phyloP scores from a whole-genome alignment of 805 yeast genomes.

The Torulaspora microellipsoides region DNA sequence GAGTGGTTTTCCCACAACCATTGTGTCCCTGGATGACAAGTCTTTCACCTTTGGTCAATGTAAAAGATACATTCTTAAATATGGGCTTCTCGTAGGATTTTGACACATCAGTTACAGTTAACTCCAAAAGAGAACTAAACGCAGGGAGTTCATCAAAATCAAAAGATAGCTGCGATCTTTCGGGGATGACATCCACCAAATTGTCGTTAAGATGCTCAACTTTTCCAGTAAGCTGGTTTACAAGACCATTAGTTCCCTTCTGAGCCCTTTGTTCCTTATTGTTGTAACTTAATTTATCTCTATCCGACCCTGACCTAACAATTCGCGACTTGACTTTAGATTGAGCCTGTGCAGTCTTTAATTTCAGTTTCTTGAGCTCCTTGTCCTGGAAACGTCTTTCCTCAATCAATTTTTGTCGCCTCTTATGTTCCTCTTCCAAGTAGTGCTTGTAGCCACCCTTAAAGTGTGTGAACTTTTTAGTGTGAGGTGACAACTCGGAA shows the following conservation, averaged over 20 bases:
- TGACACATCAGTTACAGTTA: constrained; percentile 10
- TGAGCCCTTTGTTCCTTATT: constrained; percentile 17
- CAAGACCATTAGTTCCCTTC: constrained; percentile 12
- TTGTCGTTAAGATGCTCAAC: constrained; percentile 14
- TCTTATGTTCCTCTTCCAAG: constrained; percentile 15
- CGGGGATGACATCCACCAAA: constrained; percentile 17
- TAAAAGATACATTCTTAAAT: constrained; percentile 12
- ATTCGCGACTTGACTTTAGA: constrained; percentile 15
- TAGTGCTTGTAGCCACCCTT: constrained; percentile 16
- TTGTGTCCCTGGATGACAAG: constrained; percentile 19
- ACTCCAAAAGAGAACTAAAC: constrained; percentile 11
- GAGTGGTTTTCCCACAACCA: constrained; percentile 23
- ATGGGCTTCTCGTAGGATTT: constrained; percentile 13
- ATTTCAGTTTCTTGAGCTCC: constrained; percentile 14
- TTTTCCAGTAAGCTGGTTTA: constrained; percentile 15
- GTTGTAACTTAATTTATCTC: constrained; percentile 16
- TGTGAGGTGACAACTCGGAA: constrained; percentile 15
- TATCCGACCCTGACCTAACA: constrained; percentile 15
- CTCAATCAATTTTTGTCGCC: constrained; percentile 9
- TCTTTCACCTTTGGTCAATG: constrained; percentile 15
- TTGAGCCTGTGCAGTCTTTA: constrained; percentile 13
- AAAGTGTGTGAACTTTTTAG: constrained; percentile 13
- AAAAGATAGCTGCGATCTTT: constrained; percentile 10
- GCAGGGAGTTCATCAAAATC: constrained; percentile 15
- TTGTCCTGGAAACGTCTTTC: constrained; percentile 16